phyloP scores from a whole-genome alignment of 2,329 filamentous ascomycete genomes.

The Beauveria sp. region DNA sequence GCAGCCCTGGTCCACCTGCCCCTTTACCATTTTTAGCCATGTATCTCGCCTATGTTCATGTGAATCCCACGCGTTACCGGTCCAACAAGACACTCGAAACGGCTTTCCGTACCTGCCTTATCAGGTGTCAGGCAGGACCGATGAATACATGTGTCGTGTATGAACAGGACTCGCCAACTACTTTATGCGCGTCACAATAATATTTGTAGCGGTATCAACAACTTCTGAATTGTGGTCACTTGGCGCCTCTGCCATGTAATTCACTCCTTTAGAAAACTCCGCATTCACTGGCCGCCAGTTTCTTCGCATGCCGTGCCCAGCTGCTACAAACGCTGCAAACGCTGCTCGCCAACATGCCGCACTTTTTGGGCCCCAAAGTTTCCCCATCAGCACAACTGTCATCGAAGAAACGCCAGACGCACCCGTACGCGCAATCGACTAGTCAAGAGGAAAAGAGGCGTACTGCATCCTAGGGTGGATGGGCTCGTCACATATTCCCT shows the following conservation, averaged over 20 bases:
- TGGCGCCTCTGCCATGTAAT: neutral
- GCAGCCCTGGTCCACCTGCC: too few relatives aligned
- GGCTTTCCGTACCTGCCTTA: neutral
- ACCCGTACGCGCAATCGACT: neutral
- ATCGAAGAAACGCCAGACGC: neutral
- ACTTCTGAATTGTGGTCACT: neutral
- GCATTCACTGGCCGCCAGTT: neutral
- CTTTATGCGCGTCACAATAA: neutral
- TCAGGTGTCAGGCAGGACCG: neutral
- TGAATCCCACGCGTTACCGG: neutral
- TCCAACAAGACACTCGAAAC: neutral
- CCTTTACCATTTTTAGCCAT: neutral
- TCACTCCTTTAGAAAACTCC: neutral
- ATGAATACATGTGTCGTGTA: neutral
- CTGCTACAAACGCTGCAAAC: neutral
- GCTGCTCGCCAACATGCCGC: slow-evolving; percentile 13
- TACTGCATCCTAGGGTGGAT: slow-evolving; percentile 27
- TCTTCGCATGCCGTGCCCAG: neutral
- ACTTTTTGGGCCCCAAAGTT: slow-evolving; percentile 10
- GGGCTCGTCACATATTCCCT: slow-evolving; percentile 40
- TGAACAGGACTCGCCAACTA: neutral
- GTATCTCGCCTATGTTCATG: neutral
- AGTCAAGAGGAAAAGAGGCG: slow-evolving; percentile 9
- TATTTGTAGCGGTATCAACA: neutral
- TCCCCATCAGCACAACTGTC: slow-evolving; percentile 10